Evolutionary conservation across 192 early-diverging fungal genomes (phyloP).

Genomic region (Coemansia sp.): DNA sequence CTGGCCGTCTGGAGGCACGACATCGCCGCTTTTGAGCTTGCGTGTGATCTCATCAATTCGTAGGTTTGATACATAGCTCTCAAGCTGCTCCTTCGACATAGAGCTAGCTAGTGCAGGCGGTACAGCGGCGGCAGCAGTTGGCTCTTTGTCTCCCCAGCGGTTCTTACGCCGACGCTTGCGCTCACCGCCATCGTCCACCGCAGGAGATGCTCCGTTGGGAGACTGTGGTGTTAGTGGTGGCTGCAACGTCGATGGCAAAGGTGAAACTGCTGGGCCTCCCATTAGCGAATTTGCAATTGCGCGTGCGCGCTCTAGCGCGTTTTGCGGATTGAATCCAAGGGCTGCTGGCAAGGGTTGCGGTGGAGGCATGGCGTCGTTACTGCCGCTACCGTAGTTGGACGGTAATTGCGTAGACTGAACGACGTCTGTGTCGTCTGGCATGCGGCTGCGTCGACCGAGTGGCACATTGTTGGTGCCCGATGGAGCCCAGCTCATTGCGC

Average conservation of each 20-base stretch:
- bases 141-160: constrained; percentile 87
- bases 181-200: constrained; percentile 45
- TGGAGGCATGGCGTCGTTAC: not conserved
- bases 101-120: constrained; percentile 78
- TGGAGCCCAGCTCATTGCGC: constrained; percentile 49
- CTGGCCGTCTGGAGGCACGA: constrained; percentile 68
- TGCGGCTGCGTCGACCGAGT: constrained; percentile 42
- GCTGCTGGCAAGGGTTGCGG: not conserved
- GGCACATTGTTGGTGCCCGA: constrained; percentile 57
- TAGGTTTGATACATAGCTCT: constrained; percentile 71
- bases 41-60: constrained; percentile 91
- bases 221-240: not conserved
- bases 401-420: not conserved
- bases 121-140: constrained; percentile 76
- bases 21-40: constrained; percentile 80
- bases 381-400: constrained; percentile 3
- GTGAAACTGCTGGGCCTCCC: not conserved
- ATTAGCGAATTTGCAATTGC: constrained; percentile 53
- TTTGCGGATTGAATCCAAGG: constrained; percentile 23
- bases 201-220: not conserved
- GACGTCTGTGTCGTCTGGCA: constrained; percentile 11
- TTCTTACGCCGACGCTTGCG: constrained; percentile 73
- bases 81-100: constrained; percentile 80
- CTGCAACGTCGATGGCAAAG: not conserved
- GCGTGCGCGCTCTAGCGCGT: constrained; percentile 48